Evolutionary conservation across 805 yeast species (phyloP), one percentile per base, ranked within the genome.

Genomic region (Zygosaccharomyces siamensis): DNA sequence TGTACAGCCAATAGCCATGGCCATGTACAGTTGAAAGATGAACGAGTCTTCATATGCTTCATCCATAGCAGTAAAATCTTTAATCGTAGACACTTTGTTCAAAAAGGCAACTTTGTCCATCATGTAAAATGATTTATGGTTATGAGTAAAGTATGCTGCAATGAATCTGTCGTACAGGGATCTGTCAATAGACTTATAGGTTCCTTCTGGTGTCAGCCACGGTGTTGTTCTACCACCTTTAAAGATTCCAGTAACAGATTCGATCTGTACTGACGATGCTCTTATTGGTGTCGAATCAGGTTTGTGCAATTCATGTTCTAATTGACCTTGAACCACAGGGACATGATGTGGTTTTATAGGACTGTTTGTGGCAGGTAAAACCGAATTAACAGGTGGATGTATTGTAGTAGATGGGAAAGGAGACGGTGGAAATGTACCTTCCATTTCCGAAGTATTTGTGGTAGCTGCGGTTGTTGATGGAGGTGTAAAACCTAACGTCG

Each of bases 1-100:
- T 7, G 80, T 74, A 47, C 80, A 76, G 1, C 83, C 83, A 37
- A 77, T 74, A 4, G 81, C 79, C 64, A 77, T 68, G 2, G 77
- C 72, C 77, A 79, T 74, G 57, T 72, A 73, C 8, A 78, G 53
- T 60, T 79, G 77, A 52, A 77, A 78, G 21, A 68, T 61, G 18
- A 65, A 66, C 2, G 54, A 42, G 12, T 55, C 58, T 46, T 61
- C 64, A 42, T 54, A 54, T 16, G 49, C 46, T 14, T 54, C 57
- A 21, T 61, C 54, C 48, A 64, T 60, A 18, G 63, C 60, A 30
- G 70, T 66, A 31, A 71, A 64, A 31, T 61, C 60, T 6, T 61
- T 45, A 4, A 68, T 60, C 1, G 59, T 57, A 2, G 65, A 57
- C 5, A 72, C 71, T 14, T 60, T 56, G 6, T 64, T 62, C 37